Conservation (phyloP, 768 basidiomycete species). For the Rhodotorula kratochvilovae region DNA sequence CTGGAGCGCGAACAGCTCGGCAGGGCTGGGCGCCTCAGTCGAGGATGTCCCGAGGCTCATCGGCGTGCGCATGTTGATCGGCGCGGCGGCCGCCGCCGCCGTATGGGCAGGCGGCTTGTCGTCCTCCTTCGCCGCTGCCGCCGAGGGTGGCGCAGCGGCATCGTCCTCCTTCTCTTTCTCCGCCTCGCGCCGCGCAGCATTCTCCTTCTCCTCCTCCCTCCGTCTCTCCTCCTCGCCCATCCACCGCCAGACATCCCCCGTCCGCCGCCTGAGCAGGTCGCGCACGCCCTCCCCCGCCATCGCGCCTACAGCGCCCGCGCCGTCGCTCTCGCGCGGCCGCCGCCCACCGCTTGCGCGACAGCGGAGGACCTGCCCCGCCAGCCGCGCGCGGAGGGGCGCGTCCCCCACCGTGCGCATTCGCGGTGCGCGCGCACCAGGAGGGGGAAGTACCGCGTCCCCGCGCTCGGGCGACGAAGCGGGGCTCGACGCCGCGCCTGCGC, state of each 20-base stretch:
- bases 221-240: conserved; percentile 20
- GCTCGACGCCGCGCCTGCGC: too few species aligned
- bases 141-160: background rate
- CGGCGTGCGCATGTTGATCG: conserved; percentile 39
- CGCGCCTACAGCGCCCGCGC: background rate
- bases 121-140: background rate
- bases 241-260: conserved; percentile 24
- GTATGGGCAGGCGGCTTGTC: background rate
- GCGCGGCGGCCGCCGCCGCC: background rate
- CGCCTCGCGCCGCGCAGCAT: background rate
- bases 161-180: conserved; percentile 3
- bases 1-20: conserved; percentile 14
- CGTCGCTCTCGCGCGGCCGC: background rate
- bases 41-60: conserved; percentile 28
- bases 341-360: too few species aligned
- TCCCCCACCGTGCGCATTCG: too few species aligned
- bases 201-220: conserved; percentile 10
- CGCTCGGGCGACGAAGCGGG: too few species aligned
- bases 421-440: too few species aligned
- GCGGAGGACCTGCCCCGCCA: background rate
- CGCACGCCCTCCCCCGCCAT: background rate
- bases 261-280: conserved; percentile 6
- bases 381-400: background rate
- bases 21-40: conserved; percentile 34
- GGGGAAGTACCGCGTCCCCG: too few species aligned